phyloP scores from a whole-genome alignment of 306 rosid species.

The Fragaria iinumae region DNA sequence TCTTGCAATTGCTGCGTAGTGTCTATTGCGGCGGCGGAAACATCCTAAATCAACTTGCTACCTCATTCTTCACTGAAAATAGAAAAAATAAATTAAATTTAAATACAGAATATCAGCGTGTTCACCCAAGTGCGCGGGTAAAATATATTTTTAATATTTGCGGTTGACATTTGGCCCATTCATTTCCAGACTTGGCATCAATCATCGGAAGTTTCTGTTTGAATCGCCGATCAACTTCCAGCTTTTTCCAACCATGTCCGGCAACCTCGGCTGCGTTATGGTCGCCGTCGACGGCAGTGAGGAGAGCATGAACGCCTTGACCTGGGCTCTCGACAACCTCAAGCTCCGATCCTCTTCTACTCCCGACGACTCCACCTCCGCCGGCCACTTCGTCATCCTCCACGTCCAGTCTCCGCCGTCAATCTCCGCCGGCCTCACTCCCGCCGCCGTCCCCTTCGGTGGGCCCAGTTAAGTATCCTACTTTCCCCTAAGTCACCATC shows the following conservation, averaged over 20 bases:
- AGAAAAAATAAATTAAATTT: too few species aligned
- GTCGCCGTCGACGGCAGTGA: slow-evolving; percentile 85
- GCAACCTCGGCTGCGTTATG: slow-evolving; percentile 57
- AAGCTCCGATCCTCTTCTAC: slow-evolving; percentile 49
- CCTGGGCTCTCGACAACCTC: slow-evolving; percentile 80
- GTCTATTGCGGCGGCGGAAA: too few species aligned
- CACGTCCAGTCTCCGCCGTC: slow-evolving; percentile 88
- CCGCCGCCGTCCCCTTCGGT: slow-evolving; percentile 78
- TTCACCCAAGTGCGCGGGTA: too few species aligned
- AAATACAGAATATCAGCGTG: too few species aligned
- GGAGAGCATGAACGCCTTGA: slow-evolving; percentile 76
- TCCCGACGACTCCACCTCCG: slow-evolving; percentile 29
- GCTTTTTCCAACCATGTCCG: slow-evolving; percentile 36
- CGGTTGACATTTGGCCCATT: too few species aligned
- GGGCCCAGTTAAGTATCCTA: slow-evolving; percentile 64
- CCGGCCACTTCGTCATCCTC: slow-evolving; percentile 46
- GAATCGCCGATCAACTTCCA: background rate
- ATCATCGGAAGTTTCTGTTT: background rate
- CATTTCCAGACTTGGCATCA: background rate
- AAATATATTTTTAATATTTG: too few species aligned
- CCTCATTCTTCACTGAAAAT: too few species aligned
- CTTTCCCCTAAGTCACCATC: background rate
- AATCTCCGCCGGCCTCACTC: slow-evolving; percentile 67
- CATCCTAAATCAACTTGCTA: too few species aligned
- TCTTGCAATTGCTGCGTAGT: too few species aligned